Evolutionary conservation across 345 rosid genomes (phyloP), one percentile per base, ranked within the genome.

Genomic region (Salix viminalis): DNA sequence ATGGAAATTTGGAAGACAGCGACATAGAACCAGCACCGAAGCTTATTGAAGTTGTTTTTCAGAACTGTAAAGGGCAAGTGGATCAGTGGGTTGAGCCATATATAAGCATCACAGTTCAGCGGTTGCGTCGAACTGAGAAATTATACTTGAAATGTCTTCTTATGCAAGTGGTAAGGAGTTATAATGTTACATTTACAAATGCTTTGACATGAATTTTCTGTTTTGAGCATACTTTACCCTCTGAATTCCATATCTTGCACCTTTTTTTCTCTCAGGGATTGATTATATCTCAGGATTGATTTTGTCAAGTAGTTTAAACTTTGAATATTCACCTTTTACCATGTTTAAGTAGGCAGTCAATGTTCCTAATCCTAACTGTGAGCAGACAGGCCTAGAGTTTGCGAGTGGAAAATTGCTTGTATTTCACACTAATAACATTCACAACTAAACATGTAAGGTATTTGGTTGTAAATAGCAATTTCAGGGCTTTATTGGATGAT

Each of bases 11-110:
- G 80, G 99, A 96, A 83, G 99, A 96, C 77, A 82, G 83, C 80
- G 98, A 94, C 77, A 88, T 94, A 81, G 97, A 88, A 80, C 90
- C 99, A 19, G 99, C 98, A 79, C 99, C 99, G 79, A 96, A 96
- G 87, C 96, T 96, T 75, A 91, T 96, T 80, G 93, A 94, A 83
- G 98, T 96, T 69, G 90, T 96, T 83, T 91, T 96, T 78, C 99
- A 96, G 87, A 94, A 96, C 80, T 92, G 98, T 84, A 91, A 85
- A 85, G 99, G 98, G 68, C 98, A 92, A 83, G 98, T 96, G 84
- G 99, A 96, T 87, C 98, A 87, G 5, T 96, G 97, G 97, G 87
- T 90, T 79, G 99, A 96, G 79, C 98, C 99, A 83, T 96, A 91
- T 85, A 81, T 96, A 70, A 89, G 92, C 80, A 84, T 96, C 69